Conservation (phyloP, 441 rosid genomes). For the Pelargonium exstipulatum region DNA sequence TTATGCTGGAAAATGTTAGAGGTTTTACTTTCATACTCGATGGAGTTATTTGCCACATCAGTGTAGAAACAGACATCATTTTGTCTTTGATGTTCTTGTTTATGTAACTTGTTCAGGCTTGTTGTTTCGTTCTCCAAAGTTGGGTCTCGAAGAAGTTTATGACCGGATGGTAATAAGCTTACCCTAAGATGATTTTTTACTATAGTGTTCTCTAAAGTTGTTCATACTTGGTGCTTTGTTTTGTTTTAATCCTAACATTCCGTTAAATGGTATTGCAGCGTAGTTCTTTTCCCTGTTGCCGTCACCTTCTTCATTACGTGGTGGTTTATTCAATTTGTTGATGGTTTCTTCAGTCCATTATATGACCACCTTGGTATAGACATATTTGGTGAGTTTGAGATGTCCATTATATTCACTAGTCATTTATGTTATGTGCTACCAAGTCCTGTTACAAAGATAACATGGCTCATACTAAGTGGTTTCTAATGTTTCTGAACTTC, state of each 20-base stretch:
- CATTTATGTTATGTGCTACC: not conserved
- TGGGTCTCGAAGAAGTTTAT: conserved; percentile 96
- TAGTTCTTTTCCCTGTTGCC: conserved; percentile 86
- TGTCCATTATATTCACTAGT: not conserved
- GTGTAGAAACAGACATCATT: conserved; percentile 1
- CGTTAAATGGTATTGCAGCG: conserved; percentile 49
- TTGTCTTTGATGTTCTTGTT: conserved; percentile 12
- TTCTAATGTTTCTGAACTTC: no score
- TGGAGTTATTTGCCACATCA: not conserved
- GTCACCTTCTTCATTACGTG: conserved; percentile 86
- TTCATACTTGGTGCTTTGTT: conserved; percentile 12
- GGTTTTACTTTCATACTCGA: not conserved
- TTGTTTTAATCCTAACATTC: conserved; percentile 19
- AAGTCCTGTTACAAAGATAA: no score
- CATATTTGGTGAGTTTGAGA: conserved; percentile 56
- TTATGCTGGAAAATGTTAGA: no score
- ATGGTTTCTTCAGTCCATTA: conserved; percentile 90
- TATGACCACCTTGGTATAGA: conserved; percentile 80
- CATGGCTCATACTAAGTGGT: no score
- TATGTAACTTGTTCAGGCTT: conserved; percentile 51
- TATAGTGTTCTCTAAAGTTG: not conserved
- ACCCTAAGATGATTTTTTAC: conserved; percentile 3
- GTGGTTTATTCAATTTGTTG: conserved; percentile 96
- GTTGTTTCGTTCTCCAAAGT: conserved; percentile 80
- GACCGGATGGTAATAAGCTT: conserved; percentile 78